Evolutionary conservation across 2,329 filamentous ascomycete genomes (phyloP).

Genomic region (Verticillium longisporum): DNA sequence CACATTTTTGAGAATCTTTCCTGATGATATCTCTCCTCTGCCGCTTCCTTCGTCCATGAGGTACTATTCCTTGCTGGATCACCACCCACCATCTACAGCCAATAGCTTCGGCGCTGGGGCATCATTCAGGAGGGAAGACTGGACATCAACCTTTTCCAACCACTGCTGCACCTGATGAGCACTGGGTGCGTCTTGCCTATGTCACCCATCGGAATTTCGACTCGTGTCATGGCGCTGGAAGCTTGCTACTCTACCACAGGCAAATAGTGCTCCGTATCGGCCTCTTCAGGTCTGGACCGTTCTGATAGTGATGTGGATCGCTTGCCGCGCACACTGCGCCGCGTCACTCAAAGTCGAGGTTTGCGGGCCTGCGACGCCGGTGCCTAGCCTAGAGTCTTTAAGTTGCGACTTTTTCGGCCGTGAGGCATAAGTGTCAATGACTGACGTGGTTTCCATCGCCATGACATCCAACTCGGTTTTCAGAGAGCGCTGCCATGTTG

Average conservation of each 20-base stretch:
- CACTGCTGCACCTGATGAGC: conserved; percentile 35
- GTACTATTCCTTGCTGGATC: no score
- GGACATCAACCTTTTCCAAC: conserved; percentile 34
- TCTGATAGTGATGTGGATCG: conserved; percentile 31
- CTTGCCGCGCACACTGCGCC: conserved; percentile 29
- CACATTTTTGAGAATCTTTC: background rate
- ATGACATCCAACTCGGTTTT: conserved; percentile 42
- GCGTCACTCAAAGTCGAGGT: conserved; percentile 42
- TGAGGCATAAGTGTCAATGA: conserved; percentile 30
- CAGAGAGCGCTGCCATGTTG: no score
- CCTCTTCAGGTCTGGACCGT: conserved; percentile 33
- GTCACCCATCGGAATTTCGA: conserved; percentile 33
- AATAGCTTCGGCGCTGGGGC: conserved; percentile 44
- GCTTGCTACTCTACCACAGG: conserved; percentile 23
- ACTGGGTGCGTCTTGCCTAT: conserved; percentile 37
- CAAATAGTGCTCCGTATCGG: conserved; percentile 44
- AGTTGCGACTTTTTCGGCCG: conserved; percentile 29
- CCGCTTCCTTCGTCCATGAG: conserved; percentile 34
- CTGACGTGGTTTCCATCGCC: conserved; percentile 31
- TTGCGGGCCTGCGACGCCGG: conserved; percentile 21
- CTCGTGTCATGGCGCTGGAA: conserved; percentile 11
- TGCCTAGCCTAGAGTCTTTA: conserved; percentile 23
- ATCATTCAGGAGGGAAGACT: conserved; percentile 37
- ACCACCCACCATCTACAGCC: conserved; percentile 38
- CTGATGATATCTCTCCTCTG: conserved; percentile 1